Evolutionary conservation across 2,329 filamentous ascomycete genomes (phyloP).

Genomic region (Penicillium sp.): DNA sequence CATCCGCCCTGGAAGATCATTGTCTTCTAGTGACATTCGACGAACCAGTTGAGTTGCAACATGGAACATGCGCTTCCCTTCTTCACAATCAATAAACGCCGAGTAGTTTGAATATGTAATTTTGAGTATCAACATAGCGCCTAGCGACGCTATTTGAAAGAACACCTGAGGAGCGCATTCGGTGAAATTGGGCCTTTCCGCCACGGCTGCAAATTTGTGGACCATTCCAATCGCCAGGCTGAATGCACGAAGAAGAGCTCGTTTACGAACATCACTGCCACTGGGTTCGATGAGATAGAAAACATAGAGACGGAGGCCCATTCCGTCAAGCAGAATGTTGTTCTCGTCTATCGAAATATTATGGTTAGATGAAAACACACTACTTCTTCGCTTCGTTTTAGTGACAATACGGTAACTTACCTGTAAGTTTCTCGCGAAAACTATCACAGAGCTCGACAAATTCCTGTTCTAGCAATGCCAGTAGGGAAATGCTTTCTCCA

Average conservation of each 20-base stretch:
- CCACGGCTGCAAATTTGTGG: neutral
- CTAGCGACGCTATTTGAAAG: neutral
- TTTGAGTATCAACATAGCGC: conserved; percentile 9
- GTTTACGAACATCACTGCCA: conserved; percentile 5
- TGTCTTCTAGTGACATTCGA: conserved; percentile 17
- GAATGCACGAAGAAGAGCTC: conserved; percentile 8
- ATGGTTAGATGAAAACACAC: neutral
- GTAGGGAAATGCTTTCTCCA: conserved; percentile 3
- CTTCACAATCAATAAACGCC: conserved; percentile 15
- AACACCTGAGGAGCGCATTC: neutral
- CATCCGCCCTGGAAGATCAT: conserved; percentile 17
- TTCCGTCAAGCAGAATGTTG: conserved; percentile 8
- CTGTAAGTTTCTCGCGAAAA: conserved; percentile 1
- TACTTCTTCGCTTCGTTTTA: neutral
- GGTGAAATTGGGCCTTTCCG: neutral
- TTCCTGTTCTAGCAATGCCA: conserved; percentile 11
- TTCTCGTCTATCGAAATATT: neutral
- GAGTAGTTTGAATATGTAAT: conserved; percentile 9
- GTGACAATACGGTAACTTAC: neutral
- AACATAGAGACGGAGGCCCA: conserved; percentile 7
- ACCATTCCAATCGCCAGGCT: neutral
- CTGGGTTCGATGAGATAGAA: conserved; percentile 9
- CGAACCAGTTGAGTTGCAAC: conserved; percentile 14
- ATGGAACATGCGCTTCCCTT: conserved; percentile 17
- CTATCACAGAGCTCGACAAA: neutral